Evolutionary conservation across 352 stramenopile genomes (phyloP).

Genomic region (Albugo laibachii): DNA sequence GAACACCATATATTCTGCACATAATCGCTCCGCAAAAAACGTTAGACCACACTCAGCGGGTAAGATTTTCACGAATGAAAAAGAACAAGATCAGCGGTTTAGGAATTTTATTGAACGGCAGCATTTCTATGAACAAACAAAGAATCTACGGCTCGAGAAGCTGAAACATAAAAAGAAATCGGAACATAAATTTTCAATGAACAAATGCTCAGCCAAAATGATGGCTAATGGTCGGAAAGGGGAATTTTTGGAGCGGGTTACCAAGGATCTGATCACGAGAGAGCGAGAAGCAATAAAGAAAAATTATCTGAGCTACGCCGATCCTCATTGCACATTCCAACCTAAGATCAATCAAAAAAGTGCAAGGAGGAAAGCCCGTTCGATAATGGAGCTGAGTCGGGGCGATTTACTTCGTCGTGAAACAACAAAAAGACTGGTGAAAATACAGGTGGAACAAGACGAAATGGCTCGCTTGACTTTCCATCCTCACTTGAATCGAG

Average conservation of each 20-base stretch:
- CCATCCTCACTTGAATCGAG: slow-evolving; percentile 43
- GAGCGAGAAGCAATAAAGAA: slow-evolving; percentile 66
- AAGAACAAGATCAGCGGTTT: slow-evolving; percentile 29
- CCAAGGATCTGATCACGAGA: slow-evolving; percentile 50
- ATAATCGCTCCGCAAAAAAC: neutral
- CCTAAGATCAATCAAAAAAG: slow-evolving; percentile 57
- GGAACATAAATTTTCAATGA: slow-evolving; percentile 54
- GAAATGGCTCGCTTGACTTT: slow-evolving; percentile 71
- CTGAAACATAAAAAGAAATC: neutral
- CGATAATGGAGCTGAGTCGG: slow-evolving; percentile 61
- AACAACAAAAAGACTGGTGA: slow-evolving; percentile 62
- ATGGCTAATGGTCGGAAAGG: slow-evolving; percentile 66
- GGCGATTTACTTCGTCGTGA: slow-evolving; percentile 54
- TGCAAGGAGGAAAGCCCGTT: slow-evolving; percentile 33
- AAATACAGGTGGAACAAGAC: slow-evolving; percentile 75
- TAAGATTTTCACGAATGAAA: slow-evolving; percentile 2
- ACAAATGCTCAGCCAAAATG: slow-evolving; percentile 60
- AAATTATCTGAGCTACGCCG: slow-evolving; percentile 33
- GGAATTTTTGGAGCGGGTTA: slow-evolving; percentile 64
- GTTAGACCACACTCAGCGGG: neutral
- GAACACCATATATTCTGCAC: too few relatives aligned
- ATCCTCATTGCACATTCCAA: slow-evolving; percentile 72
- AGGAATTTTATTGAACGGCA: slow-evolving; percentile 56
- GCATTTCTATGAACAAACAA: slow-evolving; percentile 44
- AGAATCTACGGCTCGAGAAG: slow-evolving; percentile 34